Evolutionary conservation across 139 green algal genomes (phyloP).

Genomic region (Microglena sp.): DNA sequence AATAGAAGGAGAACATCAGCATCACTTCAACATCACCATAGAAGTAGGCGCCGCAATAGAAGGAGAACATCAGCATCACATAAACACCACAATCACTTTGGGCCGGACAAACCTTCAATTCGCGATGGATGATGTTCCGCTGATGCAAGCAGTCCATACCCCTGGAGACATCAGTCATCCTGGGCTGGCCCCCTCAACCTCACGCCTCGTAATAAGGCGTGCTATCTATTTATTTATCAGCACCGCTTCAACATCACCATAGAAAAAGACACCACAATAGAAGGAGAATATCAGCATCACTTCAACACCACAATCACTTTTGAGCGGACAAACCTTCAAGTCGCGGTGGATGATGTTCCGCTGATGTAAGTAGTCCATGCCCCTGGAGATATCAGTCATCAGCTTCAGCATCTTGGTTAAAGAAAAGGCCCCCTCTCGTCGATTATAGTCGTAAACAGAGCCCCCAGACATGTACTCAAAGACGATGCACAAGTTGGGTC

Average conservation of each 20-base stretch:
- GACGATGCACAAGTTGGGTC: constrained; percentile 96
- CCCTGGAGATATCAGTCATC: constrained; percentile 75
- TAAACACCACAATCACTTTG: too few species aligned
- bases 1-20: too few species aligned
- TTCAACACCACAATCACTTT: too few species aligned
- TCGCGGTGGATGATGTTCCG: constrained; percentile 91
- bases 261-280: too few species aligned
- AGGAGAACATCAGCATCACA: too few species aligned
- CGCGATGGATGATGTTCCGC: constrained; percentile 91
- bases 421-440: constrained; percentile 49
- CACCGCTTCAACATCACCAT: too few species aligned
- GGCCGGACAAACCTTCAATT: constrained; percentile 36
- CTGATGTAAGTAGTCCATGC: constrained; percentile 99
- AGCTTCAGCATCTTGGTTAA: constrained; percentile 69
- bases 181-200: too few species aligned
- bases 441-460: constrained; percentile 89
- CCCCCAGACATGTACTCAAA: constrained; percentile 97
- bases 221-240: too few species aligned
- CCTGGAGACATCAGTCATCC: constrained; percentile 76
- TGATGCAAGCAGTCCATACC: constrained; percentile 99
- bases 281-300: too few species aligned
- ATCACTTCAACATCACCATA: too few species aligned
- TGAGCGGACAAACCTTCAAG: constrained; percentile 23
- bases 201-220: too few species aligned
- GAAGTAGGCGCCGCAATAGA: too few species aligned